Evolutionary conservation across 2,329 filamentous ascomycete genomes (phyloP).

Genomic region (Tolypocladium endophyticum): DNA sequence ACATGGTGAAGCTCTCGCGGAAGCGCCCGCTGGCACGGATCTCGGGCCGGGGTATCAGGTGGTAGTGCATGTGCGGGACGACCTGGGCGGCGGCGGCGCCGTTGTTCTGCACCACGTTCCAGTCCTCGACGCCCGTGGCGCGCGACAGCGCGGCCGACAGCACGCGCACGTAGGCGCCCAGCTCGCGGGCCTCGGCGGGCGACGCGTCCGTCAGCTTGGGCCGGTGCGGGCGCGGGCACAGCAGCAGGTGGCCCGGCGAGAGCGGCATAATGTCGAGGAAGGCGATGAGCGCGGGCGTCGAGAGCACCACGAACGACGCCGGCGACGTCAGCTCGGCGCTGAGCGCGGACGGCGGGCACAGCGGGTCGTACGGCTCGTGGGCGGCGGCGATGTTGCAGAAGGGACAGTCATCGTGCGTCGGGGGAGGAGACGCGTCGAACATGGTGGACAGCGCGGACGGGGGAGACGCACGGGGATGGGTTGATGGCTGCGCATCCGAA

Average conservation of each 20-base stretch:
- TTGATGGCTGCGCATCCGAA: not conserved
- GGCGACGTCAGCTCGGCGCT: constrained; percentile 26
- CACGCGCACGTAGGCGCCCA: constrained; percentile 59
- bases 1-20: constrained; percentile 70
- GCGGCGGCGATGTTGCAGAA: constrained; percentile 49
- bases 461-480: not conserved
- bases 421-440: constrained; percentile 25
- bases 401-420: constrained; percentile 35
- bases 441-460: constrained; percentile 2
- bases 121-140: constrained; percentile 66
- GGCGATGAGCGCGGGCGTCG: constrained; percentile 66
- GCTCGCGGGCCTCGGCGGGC: constrained; percentile 50
- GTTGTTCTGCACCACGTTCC: constrained; percentile 97
- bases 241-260: constrained; percentile 69
- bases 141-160: constrained; percentile 61
- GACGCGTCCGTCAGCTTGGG: constrained; percentile 66
- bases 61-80: constrained; percentile 88
- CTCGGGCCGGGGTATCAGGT: constrained; percentile 79
- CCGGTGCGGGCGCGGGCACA: constrained; percentile 68
- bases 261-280: constrained; percentile 93
- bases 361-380: constrained; percentile 37
- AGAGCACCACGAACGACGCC: constrained; percentile 58
- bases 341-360: constrained; percentile 27
- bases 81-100: constrained; percentile 83
- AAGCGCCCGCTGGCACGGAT: constrained; percentile 40